Evolutionary conservation across 1,139 yeast genomes (phyloP), one percentile per base, ranked within the genome.

Genomic region (Lodderomyces metapsilosis): DNA sequence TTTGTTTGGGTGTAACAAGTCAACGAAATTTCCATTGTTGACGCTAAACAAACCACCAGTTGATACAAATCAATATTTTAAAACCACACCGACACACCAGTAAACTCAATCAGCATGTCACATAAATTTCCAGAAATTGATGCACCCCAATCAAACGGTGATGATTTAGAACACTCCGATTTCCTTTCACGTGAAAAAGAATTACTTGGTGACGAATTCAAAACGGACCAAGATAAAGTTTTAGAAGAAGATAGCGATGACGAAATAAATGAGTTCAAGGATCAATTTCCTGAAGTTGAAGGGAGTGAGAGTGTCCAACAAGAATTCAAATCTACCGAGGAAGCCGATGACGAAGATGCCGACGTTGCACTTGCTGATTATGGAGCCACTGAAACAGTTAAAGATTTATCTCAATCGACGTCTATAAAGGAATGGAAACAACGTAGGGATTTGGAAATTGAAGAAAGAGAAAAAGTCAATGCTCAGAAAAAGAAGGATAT

Each of bases 121-220:
- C 91, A 87, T 54, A 86, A 86, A 62, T 91, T 84, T 64, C 96
- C 96, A 36, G 88, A 88, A 46, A 75, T 89, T 53, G 91, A 84
- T 45, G 74, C 76, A 39, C 62, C 71, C 43, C 70, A 75, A 38
- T 62, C 71, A 43, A 71, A 61, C 44, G 66, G 36, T 20, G 62
- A 61, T 39, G 60, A 57, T 22, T 66, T 56, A 18, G 65, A 54
- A 20, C 68, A 78, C 16, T 38, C 42, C 3, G 96, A 89, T 64
- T 87, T 91, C 58, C 70, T 88, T 48, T 74, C 88, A 36, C 81
- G 98, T 57, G 98, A 91, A 65, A 80, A 82, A 61, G 95, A 88
- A 49, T 72, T 85, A 32, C 67, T 89, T 9, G 97, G 97, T 12
- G 91, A 82, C 48, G 89, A 84, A 54, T 88, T 88, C 64, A 75